A percentile compares a stretch with the other conserved stretches of the same genome.
Conservation (phyloP, 2,329 filamentous ascomycete genomes). For the Hawksworthiomyces lignivorus region DNA sequence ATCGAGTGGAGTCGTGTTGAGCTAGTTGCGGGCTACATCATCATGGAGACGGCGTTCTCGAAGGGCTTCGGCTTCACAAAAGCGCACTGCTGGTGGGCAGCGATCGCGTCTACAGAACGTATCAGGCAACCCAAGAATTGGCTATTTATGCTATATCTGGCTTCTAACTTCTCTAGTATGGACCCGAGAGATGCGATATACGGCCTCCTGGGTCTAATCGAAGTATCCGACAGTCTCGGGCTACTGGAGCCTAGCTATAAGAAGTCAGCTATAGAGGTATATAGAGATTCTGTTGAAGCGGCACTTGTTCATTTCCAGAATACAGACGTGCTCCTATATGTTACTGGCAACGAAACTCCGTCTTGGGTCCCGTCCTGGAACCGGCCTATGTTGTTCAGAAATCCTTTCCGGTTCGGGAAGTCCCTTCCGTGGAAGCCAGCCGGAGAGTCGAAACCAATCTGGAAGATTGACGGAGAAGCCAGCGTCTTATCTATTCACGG, state of each 20-base stretch:
- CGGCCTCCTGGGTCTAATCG: conserved; percentile 17
- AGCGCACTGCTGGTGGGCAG: conserved; percentile 20
- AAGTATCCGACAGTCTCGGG: conserved; percentile 1
- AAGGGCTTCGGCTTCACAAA: conserved; percentile 17
- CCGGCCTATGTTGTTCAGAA: conserved; percentile 20
- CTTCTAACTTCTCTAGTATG: conserved; percentile 8
- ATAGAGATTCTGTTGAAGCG: conserved; percentile 20
- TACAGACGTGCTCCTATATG: conserved; percentile 19
- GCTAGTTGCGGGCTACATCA: conserved; percentile 20
- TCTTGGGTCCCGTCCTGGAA: conserved; percentile 16
- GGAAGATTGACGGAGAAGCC: conserved; percentile 17
- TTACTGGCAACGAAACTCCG: conserved; percentile 16
- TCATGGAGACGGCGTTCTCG: conserved; percentile 20
- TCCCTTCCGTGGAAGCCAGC: conserved; percentile 14
- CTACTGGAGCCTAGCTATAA: too few species aligned
- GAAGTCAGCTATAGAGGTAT: conserved; percentile 18
- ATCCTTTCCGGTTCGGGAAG: conserved; percentile 22
- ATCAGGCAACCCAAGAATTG: conserved; percentile 19
- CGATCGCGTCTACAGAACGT: conserved; percentile 18
- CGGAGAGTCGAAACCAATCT: conserved; percentile 14
- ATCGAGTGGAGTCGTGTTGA: conserved; percentile 19
- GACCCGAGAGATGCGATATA: conserved; percentile 18
- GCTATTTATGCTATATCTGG: conserved; percentile 21
- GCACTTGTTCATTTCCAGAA: conserved; percentile 19
- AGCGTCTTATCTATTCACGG: too few species aligned